Base-by-base conservation (phyloP, 495 filamentous ascomycete species). In the Penicillium ochrochloron region DNA sequence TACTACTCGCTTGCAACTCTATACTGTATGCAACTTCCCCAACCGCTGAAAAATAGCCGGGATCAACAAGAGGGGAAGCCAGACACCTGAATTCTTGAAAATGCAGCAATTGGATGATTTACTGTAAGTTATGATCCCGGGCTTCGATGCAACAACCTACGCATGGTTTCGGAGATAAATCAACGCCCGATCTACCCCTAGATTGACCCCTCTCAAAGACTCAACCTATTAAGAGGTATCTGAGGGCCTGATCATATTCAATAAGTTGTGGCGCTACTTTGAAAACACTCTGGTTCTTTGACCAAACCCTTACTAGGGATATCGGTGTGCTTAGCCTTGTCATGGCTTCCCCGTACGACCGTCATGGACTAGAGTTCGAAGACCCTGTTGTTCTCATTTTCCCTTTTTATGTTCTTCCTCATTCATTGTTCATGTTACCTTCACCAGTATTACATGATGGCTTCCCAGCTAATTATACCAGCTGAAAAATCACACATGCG, bases 71-170 rank as follows among this genome's bases (percentile, higher is more conserved):
- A 41, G 5, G 37, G 42, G 19, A 4, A 9, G 42, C 6, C n/a
- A 23, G 19, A 48, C 42, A 23, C 21, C 19, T 48, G 10, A 2
- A 7, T 11, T 48, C 42, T 48, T 12, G 19, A 12, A 48, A 4
- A 21, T 7, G 11, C 21, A 19, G 42, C 9, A 3, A 19, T 23
- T 11, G 7, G 4, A 21, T 23, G 19, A 19, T 48, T 14, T 17
- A 48, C 5, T 23, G 42, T 12, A 48, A 48, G n/a, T 23, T 19
- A 4, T 48, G 42, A 9, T 21, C 41, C 2, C 19, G 23, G 25
- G 4, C 46, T 14, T 50, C 46, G 23, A 50, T 50, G 42, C 46
- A 50, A 50, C 46, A 50, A 50, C 46, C 6, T 50, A 5, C 46
- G 23, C 46, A 12, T 50, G 23, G 46, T 25, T 5, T 44, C 46